These are phyloP conservation scores for Tetrapisispora namnaoensis DNA, from an alignment of 805 yeast species.

Conservation along the genomic window DNA sequence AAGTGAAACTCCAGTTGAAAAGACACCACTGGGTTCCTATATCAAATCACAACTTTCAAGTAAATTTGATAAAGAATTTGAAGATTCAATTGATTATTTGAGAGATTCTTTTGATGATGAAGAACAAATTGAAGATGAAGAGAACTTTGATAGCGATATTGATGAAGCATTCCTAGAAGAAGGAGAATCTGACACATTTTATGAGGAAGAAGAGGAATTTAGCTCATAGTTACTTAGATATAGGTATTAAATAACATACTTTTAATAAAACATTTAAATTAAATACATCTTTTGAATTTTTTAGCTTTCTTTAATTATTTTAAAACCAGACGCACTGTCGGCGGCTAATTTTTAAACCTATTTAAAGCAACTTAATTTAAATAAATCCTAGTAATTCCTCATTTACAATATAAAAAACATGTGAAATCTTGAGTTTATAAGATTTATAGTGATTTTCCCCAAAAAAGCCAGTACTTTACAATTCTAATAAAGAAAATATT, in stretches of 20 bases:
- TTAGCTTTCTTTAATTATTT: background rate
- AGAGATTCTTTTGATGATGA: background rate
- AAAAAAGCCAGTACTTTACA: no score
- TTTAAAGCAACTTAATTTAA: no score
- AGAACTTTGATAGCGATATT: background rate
- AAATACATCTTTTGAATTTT: background rate
- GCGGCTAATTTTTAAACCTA: no score
- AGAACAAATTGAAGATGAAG: background rate
- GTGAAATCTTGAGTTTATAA: background rate
- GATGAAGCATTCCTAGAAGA: background rate
- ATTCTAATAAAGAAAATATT: background rate
- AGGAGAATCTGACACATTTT: background rate
- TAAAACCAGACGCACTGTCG: background rate
- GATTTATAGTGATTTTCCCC: background rate
- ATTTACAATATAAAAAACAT: no score
- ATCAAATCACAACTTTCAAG: background rate
- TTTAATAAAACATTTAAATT: no score
- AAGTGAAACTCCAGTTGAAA: slow-evolving; percentile 64
- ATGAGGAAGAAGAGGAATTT: background rate
- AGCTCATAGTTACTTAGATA: background rate
- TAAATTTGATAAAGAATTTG: background rate
- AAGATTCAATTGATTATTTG: background rate
- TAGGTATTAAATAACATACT: background rate
- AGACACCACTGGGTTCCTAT: slow-evolving; percentile 84
- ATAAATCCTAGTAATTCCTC: no score